Evolutionary conservation across 78 protist genomes (phyloP).

Genomic region (Dictyostelium brefeldianum): DNA sequence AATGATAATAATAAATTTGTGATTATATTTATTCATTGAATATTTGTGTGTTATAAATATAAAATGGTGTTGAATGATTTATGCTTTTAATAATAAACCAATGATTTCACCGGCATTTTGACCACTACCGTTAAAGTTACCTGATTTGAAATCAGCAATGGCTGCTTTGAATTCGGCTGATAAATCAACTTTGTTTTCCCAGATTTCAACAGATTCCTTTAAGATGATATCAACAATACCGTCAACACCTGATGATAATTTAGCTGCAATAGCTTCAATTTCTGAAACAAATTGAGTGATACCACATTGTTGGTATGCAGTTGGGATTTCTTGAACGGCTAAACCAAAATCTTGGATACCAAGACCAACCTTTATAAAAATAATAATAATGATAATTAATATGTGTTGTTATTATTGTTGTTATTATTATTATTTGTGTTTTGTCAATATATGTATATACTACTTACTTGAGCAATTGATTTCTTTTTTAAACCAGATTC

Average conservation of each 20-base stretch:
- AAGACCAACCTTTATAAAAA: not conserved
- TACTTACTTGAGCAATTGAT: not conserved
- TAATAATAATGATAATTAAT: too few relatives aligned
- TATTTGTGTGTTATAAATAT: too few relatives aligned
- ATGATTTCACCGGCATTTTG: constrained; percentile 32
- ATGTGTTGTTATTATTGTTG: too few relatives aligned
- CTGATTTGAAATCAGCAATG: constrained; percentile 37
- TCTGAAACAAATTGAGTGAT: constrained; percentile 47
- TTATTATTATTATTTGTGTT: too few relatives aligned
- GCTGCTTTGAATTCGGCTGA: constrained; percentile 29
- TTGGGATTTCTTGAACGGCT: constrained; percentile 51
- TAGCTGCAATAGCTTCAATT: constrained; percentile 23
- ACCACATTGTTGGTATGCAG: constrained; percentile 26
- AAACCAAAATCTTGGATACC: constrained; percentile 52
- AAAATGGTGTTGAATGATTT: too few relatives aligned
- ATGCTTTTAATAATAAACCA: constrained; percentile 1
- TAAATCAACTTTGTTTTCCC: constrained; percentile 22
- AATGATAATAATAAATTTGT: too few relatives aligned
- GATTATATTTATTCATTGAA: too few relatives aligned
- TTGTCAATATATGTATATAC: too few relatives aligned
- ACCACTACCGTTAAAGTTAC: constrained; percentile 26
- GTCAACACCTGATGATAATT: constrained; percentile 58
- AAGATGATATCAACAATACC: constrained; percentile 66
- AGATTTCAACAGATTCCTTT: constrained; percentile 68
- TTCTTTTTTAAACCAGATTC: constrained; percentile 44